These are phyloP conservation scores for Fistulifera solaris DNA, from an alignment of 108 stramenopile species.

Conservation along the genomic window DNA sequence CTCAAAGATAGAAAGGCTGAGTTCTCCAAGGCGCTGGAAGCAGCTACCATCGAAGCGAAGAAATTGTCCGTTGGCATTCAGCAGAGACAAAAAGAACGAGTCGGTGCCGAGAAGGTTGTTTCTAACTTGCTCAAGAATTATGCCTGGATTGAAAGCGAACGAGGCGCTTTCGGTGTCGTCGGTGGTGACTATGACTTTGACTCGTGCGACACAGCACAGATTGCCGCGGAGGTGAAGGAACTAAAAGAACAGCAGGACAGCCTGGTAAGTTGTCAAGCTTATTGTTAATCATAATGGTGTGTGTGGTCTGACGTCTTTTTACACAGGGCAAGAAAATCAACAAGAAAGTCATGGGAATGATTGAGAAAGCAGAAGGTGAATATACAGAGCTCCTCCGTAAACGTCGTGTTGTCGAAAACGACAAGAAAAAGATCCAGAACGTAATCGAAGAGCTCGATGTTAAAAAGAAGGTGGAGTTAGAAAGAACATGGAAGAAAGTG, in stretches of 20 bases:
- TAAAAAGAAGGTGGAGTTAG: constrained; percentile 92
- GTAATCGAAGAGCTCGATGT: constrained; percentile 96
- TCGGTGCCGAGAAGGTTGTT: constrained; percentile 60
- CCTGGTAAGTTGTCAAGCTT: constrained; percentile 36
- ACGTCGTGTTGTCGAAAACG: constrained; percentile 95
- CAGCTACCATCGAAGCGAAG: constrained; percentile 77
- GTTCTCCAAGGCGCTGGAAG: constrained; percentile 59
- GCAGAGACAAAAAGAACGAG: constrained; percentile 64
- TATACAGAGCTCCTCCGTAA: constrained; percentile 94
- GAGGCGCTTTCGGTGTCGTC: constrained; percentile 86
- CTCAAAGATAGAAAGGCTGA: constrained; percentile 43
- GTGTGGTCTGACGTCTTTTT: neutral
- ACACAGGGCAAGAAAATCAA: constrained; percentile 89
- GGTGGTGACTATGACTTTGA: constrained; percentile 96
- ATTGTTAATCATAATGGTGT: neutral
- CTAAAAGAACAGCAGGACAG: constrained; percentile 78
- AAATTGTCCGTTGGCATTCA: constrained; percentile 66
- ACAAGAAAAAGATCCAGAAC: constrained; percentile 93
- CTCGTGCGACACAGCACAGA: constrained; percentile 52
- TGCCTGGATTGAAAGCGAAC: constrained; percentile 93
- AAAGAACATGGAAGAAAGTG: constrained; percentile 92
- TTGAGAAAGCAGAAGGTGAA: constrained; percentile 97
- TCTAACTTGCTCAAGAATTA: constrained; percentile 61
- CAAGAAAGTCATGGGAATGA: constrained; percentile 99
- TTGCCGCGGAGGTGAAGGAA: constrained; percentile 50